Evolutionary conservation across 148 eudicot genomes (phyloP), one percentile per base, ranked within the genome.

Genomic region (Heliamphora exappendiculata): DNA sequence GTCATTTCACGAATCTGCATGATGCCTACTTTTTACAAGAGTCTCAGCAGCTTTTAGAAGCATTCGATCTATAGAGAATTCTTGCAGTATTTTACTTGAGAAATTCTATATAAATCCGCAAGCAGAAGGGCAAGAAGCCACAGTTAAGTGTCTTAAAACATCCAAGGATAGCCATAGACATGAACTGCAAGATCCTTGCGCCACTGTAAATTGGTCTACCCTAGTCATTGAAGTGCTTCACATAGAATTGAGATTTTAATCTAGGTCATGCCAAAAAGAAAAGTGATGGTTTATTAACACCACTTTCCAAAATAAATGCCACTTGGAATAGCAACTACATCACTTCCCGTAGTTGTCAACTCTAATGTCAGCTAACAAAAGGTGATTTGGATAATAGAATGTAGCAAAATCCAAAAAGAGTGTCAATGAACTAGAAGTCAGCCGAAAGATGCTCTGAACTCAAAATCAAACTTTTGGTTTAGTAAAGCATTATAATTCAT

Each of bases 401-500:
- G 2, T 31, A 7, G 31, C 66, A 58, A 41, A 29, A 42, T 28
- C 51, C 58, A 28, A 57, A 62, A 45, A 37, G 17, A 42, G 45
- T 20, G 31, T 39, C 19, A 37, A 37, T 57, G 49, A 12, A 37
- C 47, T 57, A 57, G 26, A 37, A 71, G 74, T 51, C 49, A 54
- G 20, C 17, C 7, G 1, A 63, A 50, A 70, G 39, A 49, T 59
- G 17, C 28, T 26, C 50, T 20, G 41, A 31, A n/a, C 16, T 63
- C n/a, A 50, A 57, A 75, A 62, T 62, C 67, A 44, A 31, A 41
- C 29, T 63, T 63, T 39, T 62, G 41, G 41, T 47, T 28, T 29
- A 60, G 13, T 45, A 26, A 58, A 41, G 76, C 76, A 75, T 55
- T 29, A 45, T 69, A 28, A 2, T 69, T 45, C 47, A 47, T 29